phyloP scores from a whole-genome alignment of 129 eudicot species.

The Centrapalus pauciflorus region DNA sequence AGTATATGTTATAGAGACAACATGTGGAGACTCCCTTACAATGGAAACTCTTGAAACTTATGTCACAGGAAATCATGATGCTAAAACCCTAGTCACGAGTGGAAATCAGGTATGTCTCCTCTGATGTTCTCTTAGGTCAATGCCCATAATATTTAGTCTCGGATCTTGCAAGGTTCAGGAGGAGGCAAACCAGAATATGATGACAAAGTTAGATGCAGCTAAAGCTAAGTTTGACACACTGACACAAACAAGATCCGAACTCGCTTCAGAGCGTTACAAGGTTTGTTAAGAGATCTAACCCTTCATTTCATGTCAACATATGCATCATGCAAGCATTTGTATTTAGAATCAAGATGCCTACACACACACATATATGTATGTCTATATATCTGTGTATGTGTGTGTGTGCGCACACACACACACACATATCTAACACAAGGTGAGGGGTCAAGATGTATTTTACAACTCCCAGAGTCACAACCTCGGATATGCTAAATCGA shows the following conservation, averaged over 20 bases:
- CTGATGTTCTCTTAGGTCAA: not conserved
- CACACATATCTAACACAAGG: too few relatives aligned
- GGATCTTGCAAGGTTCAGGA: conserved; percentile 29
- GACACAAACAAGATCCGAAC: conserved; percentile 35
- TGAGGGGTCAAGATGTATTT: too few relatives aligned
- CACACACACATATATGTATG: too few relatives aligned
- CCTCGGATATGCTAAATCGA: too few relatives aligned
- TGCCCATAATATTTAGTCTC: not conserved
- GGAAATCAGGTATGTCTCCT: conserved; percentile 27
- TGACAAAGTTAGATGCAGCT: conserved; percentile 44
- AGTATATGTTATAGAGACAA: not conserved
- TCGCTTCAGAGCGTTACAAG: conserved; percentile 49
- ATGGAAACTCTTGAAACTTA: conserved; percentile 9
- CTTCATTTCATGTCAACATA: not conserved
- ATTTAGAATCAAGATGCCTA: not conserved
- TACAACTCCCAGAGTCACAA: too few relatives aligned
- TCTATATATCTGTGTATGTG: too few relatives aligned
- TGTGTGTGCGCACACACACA: too few relatives aligned
- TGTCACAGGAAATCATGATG: conserved; percentile 27
- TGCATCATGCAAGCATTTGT: conserved; percentile 1
- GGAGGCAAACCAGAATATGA: conserved; percentile 27
- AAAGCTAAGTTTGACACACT: conserved; percentile 44
- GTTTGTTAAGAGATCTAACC: conserved; percentile 24
- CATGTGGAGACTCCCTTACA: not conserved
- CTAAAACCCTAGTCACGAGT: conserved; percentile 10